A percentile compares a stretch with the other conserved stretches of the same genome.
These are phyloP conservation scores for Boletus patriciae DNA, from an alignment of 768 basidiomycete species.

Conservation along the genomic window DNA sequence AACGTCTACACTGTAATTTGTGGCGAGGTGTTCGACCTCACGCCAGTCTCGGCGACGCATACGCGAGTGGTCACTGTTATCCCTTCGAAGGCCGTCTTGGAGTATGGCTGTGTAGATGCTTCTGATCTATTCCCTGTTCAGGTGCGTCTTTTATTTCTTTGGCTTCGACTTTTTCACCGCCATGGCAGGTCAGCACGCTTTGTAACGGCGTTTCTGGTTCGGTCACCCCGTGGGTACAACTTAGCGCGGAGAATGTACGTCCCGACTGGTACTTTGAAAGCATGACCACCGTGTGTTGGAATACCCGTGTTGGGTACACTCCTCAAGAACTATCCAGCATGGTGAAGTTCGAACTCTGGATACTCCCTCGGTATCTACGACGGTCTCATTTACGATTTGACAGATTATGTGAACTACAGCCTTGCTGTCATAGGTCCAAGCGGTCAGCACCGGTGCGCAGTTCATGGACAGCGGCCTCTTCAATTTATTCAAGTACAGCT, in stretches of 20 bases:
- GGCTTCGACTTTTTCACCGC: too few relatives aligned
- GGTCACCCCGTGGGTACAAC: too few relatives aligned
- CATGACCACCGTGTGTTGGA: conserved; percentile 93
- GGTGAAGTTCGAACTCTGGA: conserved; percentile 60
- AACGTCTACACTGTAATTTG: too few relatives aligned
- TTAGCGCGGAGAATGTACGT: conserved; percentile 41
- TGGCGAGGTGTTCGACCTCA: too few relatives aligned
- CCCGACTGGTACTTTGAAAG: conserved; percentile 98
- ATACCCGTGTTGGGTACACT: conserved; percentile 78
- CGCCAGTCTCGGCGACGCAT: too few relatives aligned
- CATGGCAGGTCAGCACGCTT: too few relatives aligned
- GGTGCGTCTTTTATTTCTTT: too few relatives aligned
- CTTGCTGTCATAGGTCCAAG: conserved; percentile 54
- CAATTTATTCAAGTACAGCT: conserved; percentile 68
- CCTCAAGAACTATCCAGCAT: conserved; percentile 70
- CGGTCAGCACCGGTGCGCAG: conserved; percentile 45
- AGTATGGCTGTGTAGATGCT: too few relatives aligned
- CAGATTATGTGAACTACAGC: conserved; percentile 71
- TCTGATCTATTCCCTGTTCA: too few relatives aligned
- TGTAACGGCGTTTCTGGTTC: too few relatives aligned
- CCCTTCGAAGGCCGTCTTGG: too few relatives aligned
- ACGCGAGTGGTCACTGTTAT: too few relatives aligned
- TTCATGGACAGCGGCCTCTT: conserved; percentile 77
- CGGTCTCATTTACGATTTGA: conserved; percentile 83
- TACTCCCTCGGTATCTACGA: conserved; percentile 83